phyloP scores from a whole-genome alignment of 148 eudicot genomes.

The Tetragonia tetragonoides region DNA sequence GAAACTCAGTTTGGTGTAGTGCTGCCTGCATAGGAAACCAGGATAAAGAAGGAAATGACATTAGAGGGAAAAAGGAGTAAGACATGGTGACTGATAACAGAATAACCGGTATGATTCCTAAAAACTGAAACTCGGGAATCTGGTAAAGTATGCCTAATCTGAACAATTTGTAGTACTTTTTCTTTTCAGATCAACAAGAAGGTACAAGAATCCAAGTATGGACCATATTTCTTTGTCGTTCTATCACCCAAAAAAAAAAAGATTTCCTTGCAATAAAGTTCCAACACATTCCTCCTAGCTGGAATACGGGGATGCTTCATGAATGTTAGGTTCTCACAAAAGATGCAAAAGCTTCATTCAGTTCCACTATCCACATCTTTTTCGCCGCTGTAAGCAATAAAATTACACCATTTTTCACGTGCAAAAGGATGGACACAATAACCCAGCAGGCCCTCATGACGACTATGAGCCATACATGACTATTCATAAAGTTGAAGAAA shows the following conservation, averaged over 20 bases:
- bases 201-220: neutral
- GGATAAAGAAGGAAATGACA: constrained; percentile 5
- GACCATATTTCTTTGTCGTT: neutral
- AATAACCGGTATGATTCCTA: neutral
- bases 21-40: constrained; percentile 65
- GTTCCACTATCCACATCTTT: neutral
- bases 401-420: neutral
- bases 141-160: too few relatives aligned
- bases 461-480: too few relatives aligned
- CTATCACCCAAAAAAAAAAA: neutral
- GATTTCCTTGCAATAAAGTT: neutral
- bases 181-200: neutral
- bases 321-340: neutral
- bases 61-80: neutral
- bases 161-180: neutral
- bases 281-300: neutral
- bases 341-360: neutral
- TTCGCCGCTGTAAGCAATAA: neutral
- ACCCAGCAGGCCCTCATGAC: too few relatives aligned
- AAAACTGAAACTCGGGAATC: neutral
- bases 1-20: constrained; percentile 92
- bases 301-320: neutral
- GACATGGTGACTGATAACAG: neutral
- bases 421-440: too few relatives aligned
- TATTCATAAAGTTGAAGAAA: neutral